Percentiles rank a stretch among this genome's conserved stretches.
These are phyloP conservation scores for Colletotrichum simmondsii DNA, from an alignment of 2,329 filamentous ascomycete genomes.

Conservation along the genomic window DNA sequence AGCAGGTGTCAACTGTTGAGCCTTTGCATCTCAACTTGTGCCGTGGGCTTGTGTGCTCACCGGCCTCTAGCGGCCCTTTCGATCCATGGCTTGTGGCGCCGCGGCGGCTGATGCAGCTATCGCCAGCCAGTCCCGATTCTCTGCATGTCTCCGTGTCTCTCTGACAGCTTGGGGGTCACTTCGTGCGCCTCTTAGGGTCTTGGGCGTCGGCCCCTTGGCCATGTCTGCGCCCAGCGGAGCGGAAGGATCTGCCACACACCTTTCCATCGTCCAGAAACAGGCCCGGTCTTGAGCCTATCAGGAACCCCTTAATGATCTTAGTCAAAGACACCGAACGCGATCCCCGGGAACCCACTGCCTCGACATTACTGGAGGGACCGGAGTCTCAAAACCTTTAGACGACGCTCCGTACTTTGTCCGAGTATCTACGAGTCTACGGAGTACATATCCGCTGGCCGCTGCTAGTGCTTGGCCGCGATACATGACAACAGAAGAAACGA, in stretches of 20 bases:
- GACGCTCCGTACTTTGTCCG: not conserved
- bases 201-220: constrained; percentile 26
- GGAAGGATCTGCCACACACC: constrained; percentile 28
- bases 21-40: not conserved
- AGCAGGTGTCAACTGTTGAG: not conserved
- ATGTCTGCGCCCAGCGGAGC: constrained; percentile 8
- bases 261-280: not conserved
- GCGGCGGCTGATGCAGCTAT: constrained; percentile 29
- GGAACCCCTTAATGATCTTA: not conserved
- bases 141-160: constrained; percentile 2
- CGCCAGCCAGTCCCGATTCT: constrained; percentile 28
- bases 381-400: not conserved
- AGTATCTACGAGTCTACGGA: not conserved
- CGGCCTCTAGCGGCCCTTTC: not conserved
- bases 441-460: not conserved
- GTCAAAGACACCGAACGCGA: not conserved
- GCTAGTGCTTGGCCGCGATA: not conserved
- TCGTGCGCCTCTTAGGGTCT: constrained; percentile 1
- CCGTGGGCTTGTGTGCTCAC: not conserved
- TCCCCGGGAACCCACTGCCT: not conserved
- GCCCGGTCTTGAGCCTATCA: constrained; percentile 30
- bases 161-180: constrained; percentile 16
- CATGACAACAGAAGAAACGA: not conserved
- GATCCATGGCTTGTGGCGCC: constrained; percentile 21
- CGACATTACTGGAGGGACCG: not conserved